A percentile compares a stretch with the other conserved stretches of the same genome.
Evolutionary conservation across 2,329 filamentous ascomycete genomes (phyloP).

Genomic region (Colletotrichum sp.): DNA sequence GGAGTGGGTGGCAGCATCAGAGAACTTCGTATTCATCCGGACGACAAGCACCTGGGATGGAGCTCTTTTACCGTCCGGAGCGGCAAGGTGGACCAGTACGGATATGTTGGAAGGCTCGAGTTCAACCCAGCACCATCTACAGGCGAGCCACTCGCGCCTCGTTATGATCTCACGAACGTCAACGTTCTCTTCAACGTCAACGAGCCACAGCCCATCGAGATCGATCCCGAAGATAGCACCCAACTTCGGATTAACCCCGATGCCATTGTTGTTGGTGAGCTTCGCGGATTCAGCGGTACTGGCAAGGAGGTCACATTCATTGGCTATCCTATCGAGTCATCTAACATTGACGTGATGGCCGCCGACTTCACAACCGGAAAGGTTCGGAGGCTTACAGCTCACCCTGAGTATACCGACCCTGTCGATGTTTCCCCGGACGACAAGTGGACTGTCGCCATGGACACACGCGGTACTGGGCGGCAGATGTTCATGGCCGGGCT

Average conservation of each 20-base stretch:
- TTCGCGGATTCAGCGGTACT: slow-evolving; percentile 44
- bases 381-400: slow-evolving; percentile 40
- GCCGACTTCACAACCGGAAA: slow-evolving; percentile 37
- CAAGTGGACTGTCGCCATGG: slow-evolving; percentile 41
- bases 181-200: slow-evolving; percentile 29
- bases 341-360: slow-evolving; percentile 46
- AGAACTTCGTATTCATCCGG: slow-evolving; percentile 46
- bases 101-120: slow-evolving; percentile 36
- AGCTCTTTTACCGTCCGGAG: slow-evolving; percentile 32
- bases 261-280: slow-evolving; percentile 40
- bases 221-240: not conserved
- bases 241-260: slow-evolving; percentile 32
- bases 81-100: slow-evolving; percentile 22
- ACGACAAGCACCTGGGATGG: slow-evolving; percentile 42
- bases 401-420: slow-evolving; percentile 45
- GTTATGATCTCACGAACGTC: slow-evolving; percentile 42
- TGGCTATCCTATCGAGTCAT: slow-evolving; percentile 38
- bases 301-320: slow-evolving; percentile 42
- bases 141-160: slow-evolving; percentile 28
- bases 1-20: slow-evolving; percentile 34
- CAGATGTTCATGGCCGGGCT: slow-evolving; percentile 40
- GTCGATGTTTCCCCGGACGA: slow-evolving; percentile 43
- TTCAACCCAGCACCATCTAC: slow-evolving; percentile 38
- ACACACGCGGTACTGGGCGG: slow-evolving; percentile 40
- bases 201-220: slow-evolving; percentile 13